phyloP scores from a whole-genome alignment of 2,329 filamentous ascomycete species.

The Fusarium lateritium region DNA sequence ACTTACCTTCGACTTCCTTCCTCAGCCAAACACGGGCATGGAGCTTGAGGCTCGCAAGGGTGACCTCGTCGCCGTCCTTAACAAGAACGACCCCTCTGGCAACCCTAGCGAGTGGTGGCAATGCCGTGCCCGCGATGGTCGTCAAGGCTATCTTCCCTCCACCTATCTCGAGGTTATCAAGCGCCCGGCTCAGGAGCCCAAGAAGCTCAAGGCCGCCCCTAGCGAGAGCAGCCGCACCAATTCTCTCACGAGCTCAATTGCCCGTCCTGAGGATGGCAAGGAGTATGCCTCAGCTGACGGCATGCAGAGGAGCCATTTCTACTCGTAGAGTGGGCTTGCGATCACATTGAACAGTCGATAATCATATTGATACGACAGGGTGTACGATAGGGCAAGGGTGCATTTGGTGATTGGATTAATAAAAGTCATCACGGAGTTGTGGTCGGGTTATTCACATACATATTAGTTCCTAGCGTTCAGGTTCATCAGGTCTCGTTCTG shows the following conservation, averaged over 20 bases:
- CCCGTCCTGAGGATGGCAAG: conserved; percentile 59
- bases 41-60: conserved; percentile 95
- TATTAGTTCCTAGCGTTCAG: conserved; percentile 47
- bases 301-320: conserved; percentile 73
- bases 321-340: conserved; percentile 58
- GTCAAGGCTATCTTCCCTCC: conserved; percentile 91
- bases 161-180: conserved; percentile 87
- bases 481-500: conserved; percentile 31
- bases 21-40: conserved; percentile 78
- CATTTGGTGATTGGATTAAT: conserved; percentile 47
- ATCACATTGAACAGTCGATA: conserved; percentile 12
- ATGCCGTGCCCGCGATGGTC: conserved; percentile 89
- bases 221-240: conserved; percentile 65
- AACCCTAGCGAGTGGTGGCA: conserved; percentile 98
- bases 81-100: conserved; percentile 92
- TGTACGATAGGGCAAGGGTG: conserved; percentile 43
- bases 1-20: conserved; percentile 93
- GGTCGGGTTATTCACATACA: conserved; percentile 41
- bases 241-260: conserved; percentile 64
- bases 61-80: conserved; percentile 93
- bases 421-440: conserved; percentile 49
- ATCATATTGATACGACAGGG: conserved; percentile 20
- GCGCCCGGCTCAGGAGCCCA: conserved; percentile 65
- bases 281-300: conserved; percentile 68
- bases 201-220: conserved; percentile 66